Base-by-base conservation (phyloP, 208 protist genomes). In the Phytomonas francai region DNA sequence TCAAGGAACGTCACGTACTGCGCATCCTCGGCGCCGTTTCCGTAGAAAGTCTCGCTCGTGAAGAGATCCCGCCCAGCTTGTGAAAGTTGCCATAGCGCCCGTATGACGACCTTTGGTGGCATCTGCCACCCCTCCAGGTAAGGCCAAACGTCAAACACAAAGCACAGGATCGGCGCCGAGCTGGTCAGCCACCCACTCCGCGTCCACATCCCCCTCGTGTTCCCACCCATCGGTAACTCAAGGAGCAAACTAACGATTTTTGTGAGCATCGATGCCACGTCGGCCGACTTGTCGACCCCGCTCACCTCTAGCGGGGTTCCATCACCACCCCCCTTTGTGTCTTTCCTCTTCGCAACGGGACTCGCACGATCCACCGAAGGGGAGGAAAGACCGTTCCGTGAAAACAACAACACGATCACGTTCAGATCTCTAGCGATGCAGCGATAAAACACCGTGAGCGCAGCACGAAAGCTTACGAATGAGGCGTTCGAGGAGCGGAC, bases 111-210 rank as follows among this genome's bases (percentile, higher is more conserved):
- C 54, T 70, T 65, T 14, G 80, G 74, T 42, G 80, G 63, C 58
- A 77, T 63, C 27, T 72, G 77, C 30, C 81, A 73, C 16, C 74
- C 71, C 0, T 66, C 73, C 31, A 85, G 61, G 16, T 16, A 32
- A 2, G 77, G 80, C 80, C 74, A 77, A 57, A 77, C 69, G 36
- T 79, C 77, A 8, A 85, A 63, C 33, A 81, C 34, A 61, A 79
- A 79, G 67, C 67, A 78, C 19, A 85, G 68, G 6, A 82, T 63
- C 12, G 74, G 74, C 60, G 77, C 64, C 5, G 74, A 61, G 30
- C 71, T 45, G 67, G 49, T 34, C 51, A 68, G 58, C 32, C 75
- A 70, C 45, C 66, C 57, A 22, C 71, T 57, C 1, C 68, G 59
- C 36, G 57, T 73, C 30, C 72, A 39, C 6, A 9, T 39, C 34